Conservation (phyloP, 495 filamentous ascomycete species). For the Saxophila tyrrhenica region DNA sequence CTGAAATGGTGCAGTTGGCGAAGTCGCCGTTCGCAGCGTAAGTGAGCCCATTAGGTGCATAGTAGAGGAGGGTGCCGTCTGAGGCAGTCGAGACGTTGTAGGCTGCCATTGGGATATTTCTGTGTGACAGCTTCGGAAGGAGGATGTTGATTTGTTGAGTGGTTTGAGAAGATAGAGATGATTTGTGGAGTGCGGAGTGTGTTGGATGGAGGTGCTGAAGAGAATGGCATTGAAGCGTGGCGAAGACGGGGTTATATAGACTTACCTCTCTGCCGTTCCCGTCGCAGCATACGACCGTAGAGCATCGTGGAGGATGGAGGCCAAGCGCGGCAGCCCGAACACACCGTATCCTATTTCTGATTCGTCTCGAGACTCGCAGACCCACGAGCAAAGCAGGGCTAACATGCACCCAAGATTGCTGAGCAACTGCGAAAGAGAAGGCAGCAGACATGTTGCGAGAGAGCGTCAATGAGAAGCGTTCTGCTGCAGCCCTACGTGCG, state of each 20-base stretch:
- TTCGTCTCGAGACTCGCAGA: neutral
- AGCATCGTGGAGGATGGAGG: too few relatives aligned
- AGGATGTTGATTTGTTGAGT: neutral
- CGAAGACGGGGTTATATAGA: neutral
- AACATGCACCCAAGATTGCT: neutral
- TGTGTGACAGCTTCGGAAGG: too few relatives aligned
- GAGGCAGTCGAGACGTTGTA: neutral
- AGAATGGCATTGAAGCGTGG: neutral
- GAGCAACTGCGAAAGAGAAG: neutral
- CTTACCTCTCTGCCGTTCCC: neutral
- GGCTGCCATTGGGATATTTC: too few relatives aligned
- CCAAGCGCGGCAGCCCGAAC: too few relatives aligned
- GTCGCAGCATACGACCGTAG: neutral
- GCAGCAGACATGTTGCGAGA: neutral
- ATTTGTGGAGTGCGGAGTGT: neutral
- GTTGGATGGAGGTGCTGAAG: neutral
- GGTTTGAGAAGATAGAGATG: neutral
- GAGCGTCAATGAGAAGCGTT: too few relatives aligned
- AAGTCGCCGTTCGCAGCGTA: neutral
- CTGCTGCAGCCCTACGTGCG: too few relatives aligned
- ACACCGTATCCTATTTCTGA: neutral
- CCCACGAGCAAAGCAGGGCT: neutral
- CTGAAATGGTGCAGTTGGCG: neutral
- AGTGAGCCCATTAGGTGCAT: neutral
- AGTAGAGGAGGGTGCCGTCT: neutral